Percentiles rank a stretch among this genome's conserved stretches.
Evolutionary conservation across 2,329 filamentous ascomycete species (phyloP).

Genomic region (Fusarium falciforme): DNA sequence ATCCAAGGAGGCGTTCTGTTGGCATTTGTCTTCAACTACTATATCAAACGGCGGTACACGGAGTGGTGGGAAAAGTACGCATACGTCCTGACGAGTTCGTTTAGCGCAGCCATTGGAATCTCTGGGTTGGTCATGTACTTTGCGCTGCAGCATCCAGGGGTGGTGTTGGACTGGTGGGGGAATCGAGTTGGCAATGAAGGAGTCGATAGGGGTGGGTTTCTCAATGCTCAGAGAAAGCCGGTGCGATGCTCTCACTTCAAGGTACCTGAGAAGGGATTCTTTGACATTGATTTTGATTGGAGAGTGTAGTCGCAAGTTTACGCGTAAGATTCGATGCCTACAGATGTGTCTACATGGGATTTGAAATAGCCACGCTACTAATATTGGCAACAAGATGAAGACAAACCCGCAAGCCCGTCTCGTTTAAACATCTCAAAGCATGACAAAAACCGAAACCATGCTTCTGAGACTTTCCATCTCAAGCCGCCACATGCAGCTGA

Average conservation of each 20-base stretch:
- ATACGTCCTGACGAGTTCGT: slow-evolving; percentile 43
- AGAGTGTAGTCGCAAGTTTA: slow-evolving; percentile 8
- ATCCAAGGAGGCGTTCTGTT: slow-evolving; percentile 40
- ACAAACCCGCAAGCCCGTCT: not conserved
- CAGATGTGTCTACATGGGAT: not conserved
- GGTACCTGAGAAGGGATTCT: slow-evolving; percentile 33
- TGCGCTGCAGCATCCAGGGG: slow-evolving; percentile 31
- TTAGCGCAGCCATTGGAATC: slow-evolving; percentile 43
- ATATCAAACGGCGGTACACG: slow-evolving; percentile 37
- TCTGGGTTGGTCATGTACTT: slow-evolving; percentile 44
- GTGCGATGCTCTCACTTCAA: slow-evolving; percentile 35
- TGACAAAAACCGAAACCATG: not conserved
- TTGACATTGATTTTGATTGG: slow-evolving; percentile 32
- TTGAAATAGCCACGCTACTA: not conserved
- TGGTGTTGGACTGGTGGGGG: slow-evolving; percentile 41
- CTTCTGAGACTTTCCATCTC: not conserved
- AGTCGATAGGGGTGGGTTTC: slow-evolving; percentile 38
- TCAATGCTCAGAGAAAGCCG: slow-evolving; percentile 7
- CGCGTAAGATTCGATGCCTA: not conserved
- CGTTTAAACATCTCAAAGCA: not conserved
- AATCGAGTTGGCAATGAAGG: slow-evolving; percentile 32
- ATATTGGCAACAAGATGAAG: not conserved
- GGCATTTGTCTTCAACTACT: slow-evolving; percentile 42
- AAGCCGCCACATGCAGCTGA: not conserved
- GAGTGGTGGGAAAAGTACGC: slow-evolving; percentile 46